A percentile compares a stretch with the other conserved stretches of the same genome.
Conservation (phyloP, 2,329 filamentous ascomycete genomes). For the Bipolaris zeicola region DNA sequence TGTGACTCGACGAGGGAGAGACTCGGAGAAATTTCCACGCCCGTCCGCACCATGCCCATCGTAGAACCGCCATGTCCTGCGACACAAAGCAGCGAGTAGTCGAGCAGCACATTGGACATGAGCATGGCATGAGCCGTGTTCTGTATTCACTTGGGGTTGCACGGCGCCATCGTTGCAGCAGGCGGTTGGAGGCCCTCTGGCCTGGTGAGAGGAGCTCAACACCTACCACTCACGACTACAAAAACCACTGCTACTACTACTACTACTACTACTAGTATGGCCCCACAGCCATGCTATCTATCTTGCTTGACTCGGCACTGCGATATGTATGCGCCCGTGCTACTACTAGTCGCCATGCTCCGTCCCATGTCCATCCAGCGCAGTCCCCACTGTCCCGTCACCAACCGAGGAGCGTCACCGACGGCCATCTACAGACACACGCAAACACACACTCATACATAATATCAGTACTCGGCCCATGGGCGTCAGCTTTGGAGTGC, state of each 20-base stretch:
- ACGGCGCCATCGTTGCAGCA: slow-evolving; percentile 13
- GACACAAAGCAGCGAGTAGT: neutral
- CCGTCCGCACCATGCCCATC: slow-evolving; percentile 23
- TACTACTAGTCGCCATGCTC: neutral
- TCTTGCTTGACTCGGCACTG: slow-evolving; percentile 8
- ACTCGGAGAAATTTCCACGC: slow-evolving; percentile 31
- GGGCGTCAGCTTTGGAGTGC: neutral
- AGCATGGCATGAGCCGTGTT: neutral
- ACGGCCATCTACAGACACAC: neutral
- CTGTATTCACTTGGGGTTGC: neutral
- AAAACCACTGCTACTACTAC: no score
- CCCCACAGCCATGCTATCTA: slow-evolving; percentile 21
- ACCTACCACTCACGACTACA: no score
- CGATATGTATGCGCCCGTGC: slow-evolving; percentile 16
- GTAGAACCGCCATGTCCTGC: slow-evolving; percentile 7
- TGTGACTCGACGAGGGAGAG: slow-evolving; percentile 36
- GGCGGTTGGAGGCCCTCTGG: neutral
- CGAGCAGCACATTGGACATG: slow-evolving; percentile 9
- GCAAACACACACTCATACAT: no score
- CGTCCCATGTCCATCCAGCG: neutral
- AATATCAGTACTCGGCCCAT: neutral
- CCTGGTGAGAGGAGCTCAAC: no score
- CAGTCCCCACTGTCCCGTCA: neutral
- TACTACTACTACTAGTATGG: no score
- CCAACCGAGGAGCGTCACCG: neutral